Percentiles rank a stretch among this genome's conserved stretches.
These are phyloP conservation scores for Corymbia calophylla DNA, from an alignment of 441 rosid genomes.

Conservation along the genomic window DNA sequence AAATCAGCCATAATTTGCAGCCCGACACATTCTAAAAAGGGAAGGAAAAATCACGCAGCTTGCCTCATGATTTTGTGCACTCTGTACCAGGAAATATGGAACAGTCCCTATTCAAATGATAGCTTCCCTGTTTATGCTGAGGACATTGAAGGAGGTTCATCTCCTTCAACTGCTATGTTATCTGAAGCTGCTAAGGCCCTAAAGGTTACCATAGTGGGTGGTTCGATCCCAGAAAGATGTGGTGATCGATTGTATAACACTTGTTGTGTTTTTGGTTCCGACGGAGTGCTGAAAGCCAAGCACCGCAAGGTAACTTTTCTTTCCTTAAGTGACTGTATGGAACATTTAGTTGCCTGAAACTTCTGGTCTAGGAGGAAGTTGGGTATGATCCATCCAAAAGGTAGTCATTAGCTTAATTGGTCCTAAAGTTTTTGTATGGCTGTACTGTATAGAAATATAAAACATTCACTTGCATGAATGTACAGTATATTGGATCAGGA, in stretches of 20 bases:
- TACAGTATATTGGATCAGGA: background rate
- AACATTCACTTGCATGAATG: background rate
- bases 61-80: background rate
- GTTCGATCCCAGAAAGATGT: conserved; percentile 74
- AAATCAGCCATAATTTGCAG: background rate
- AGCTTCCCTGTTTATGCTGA: conserved; percentile 91
- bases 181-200: conserved; percentile 62
- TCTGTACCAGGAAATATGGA: conserved; percentile 78
- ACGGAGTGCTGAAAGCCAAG: conserved; percentile 76
- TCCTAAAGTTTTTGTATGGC: background rate
- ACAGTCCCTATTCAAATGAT: conserved; percentile 80
- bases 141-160: conserved; percentile 79
- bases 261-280: conserved; percentile 70
- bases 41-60: background rate
- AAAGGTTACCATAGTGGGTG: conserved; percentile 79
- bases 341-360: background rate
- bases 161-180: conserved; percentile 86
- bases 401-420: background rate
- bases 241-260: conserved; percentile 77
- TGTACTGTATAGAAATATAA: background rate
- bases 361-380: background rate
- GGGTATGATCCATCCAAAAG: background rate
- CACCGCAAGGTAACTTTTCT: conserved; percentile 64
- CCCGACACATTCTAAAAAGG: background rate
- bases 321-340: background rate